Percentiles rank a stretch among this genome's conserved stretches.
Conservation (phyloP, 768 basidiomycete genomes). For the Pisolithus sp. region DNA sequence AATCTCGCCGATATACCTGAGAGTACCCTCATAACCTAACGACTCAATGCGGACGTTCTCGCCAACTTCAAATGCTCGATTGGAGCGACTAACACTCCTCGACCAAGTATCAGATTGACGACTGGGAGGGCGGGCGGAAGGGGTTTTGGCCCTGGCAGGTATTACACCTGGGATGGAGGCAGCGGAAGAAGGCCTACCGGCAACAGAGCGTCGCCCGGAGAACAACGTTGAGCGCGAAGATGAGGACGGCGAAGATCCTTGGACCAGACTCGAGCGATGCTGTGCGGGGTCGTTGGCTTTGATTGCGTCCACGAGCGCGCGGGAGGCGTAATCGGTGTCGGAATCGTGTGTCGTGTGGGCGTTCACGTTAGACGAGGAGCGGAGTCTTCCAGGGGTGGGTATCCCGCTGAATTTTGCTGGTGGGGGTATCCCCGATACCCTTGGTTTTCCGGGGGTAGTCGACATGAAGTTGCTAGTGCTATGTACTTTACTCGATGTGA, state of each 20-base stretch:
- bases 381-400: conserved; percentile 65
- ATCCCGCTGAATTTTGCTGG: conserved; percentile 46
- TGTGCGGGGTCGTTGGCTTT: conserved; percentile 74
- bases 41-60: conserved; percentile 85
- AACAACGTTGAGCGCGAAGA: conserved; percentile 42
- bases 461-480: conserved; percentile 20
- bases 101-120: conserved; percentile 57
- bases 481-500: too few relatives aligned
- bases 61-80: conserved; percentile 56
- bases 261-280: conserved; percentile 45
- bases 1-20: conserved; percentile 79
- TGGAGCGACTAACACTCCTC: conserved; percentile 41
- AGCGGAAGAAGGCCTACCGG: conserved; percentile 53
- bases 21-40: conserved; percentile 78
- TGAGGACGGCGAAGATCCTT: conserved; percentile 35
- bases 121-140: conserved; percentile 53
- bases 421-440: conserved; percentile 39
- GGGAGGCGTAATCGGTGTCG: conserved; percentile 55
- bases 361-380: conserved; percentile 54
- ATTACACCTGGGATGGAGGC: conserved; percentile 48
- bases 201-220: conserved; percentile 38
- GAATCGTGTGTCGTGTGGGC: conserved; percentile 26
- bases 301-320: conserved; percentile 75
- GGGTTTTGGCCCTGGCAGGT: conserved; percentile 45
- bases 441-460: conserved; percentile 38